Percentiles rank a stretch among this genome's conserved stretches.
Conservation (phyloP, 257 asterid genomes). For the Penstemon newberryi region DNA sequence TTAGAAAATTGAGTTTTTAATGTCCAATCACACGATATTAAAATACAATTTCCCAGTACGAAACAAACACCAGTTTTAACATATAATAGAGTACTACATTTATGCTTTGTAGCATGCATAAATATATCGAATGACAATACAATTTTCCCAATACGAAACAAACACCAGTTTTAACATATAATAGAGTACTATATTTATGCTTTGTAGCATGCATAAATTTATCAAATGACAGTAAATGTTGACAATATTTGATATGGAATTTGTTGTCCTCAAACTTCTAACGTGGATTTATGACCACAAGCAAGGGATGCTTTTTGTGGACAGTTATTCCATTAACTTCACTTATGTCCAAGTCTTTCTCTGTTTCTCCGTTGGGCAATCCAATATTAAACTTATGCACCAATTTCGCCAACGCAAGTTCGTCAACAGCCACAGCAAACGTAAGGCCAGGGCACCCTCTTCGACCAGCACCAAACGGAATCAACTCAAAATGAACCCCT, state of each 20-base stretch:
- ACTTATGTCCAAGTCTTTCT: conserved; percentile 28
- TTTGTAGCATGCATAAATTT: not conserved
- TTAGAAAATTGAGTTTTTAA: no score
- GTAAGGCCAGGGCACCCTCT: conserved; percentile 42
- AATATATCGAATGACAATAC: not conserved
- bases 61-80: no score
- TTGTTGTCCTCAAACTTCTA: no score
- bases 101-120: not conserved
- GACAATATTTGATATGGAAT: no score
- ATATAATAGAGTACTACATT: no score
- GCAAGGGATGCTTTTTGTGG: conserved; percentile 36
- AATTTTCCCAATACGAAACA: no score
- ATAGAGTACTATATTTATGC: no score
- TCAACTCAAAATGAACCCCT: conserved; percentile 37
- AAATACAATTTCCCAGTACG: no score
- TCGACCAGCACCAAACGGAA: conserved; percentile 43
- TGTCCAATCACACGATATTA: no score
- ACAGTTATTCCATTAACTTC: conserved; percentile 32
- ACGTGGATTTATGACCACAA: conserved; percentile 26
- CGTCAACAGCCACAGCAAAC: conserved; percentile 29
- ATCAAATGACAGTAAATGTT: not conserved
- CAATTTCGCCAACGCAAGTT: conserved; percentile 41
- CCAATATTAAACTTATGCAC: conserved; percentile 33
- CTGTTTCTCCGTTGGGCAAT: conserved; percentile 26
- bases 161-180: no score